Conservation (phyloP, 164 flowering plant species). For the Kingdonia uniflora region DNA sequence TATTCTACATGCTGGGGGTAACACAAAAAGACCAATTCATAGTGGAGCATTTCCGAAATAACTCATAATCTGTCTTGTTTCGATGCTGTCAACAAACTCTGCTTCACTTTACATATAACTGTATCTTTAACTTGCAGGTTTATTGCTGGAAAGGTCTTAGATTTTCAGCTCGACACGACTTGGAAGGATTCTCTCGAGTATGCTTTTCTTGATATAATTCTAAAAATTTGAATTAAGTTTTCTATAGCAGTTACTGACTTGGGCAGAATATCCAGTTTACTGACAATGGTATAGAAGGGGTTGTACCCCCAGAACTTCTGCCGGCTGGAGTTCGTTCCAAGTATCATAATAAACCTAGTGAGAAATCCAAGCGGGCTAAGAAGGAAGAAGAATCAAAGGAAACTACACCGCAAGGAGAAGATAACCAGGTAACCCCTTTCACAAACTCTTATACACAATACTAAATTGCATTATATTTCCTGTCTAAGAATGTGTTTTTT, state of each 20-base stretch:
- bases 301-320: constrained; percentile 83
- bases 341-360: constrained; percentile 65
- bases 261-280: constrained; percentile 71
- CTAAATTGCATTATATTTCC: too few species aligned
- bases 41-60: too few species aligned
- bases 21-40: too few species aligned
- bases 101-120: too few species aligned
- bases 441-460: background rate
- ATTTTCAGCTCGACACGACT: constrained; percentile 90
- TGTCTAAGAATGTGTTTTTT: too few species aligned
- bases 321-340: constrained; percentile 72
- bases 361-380: constrained; percentile 77
- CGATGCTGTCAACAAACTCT: too few species aligned
- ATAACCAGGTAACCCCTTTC: constrained; percentile 49
- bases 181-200: constrained; percentile 97
- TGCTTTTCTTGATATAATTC: constrained; percentile 10
- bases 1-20: too few species aligned
- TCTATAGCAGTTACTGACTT: background rate
- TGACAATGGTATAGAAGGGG: constrained; percentile 90
- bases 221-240: background rate
- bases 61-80: too few species aligned
- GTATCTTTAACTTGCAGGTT: constrained; percentile 44
- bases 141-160: constrained; percentile 99
- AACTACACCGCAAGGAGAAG: constrained; percentile 44
- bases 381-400: constrained; percentile 72